Evolutionary conservation across 139 green algal species (phyloP), one percentile per base, ranked within the genome.

Genomic region (Edaphochlamys debaryana): DNA sequence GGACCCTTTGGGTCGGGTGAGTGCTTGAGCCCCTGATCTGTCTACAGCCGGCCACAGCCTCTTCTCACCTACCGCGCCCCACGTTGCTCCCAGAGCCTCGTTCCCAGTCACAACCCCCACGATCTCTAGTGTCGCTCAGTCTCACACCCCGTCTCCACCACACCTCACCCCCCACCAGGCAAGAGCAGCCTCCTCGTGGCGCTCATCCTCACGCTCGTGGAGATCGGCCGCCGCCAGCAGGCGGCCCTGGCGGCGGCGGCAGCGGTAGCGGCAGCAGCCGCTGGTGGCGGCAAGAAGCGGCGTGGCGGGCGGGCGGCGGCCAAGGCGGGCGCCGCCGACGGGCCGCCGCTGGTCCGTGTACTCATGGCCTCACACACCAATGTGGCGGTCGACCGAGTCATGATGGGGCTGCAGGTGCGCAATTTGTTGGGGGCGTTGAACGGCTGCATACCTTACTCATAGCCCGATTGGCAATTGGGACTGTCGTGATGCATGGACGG

Each of bases 361-460:
- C 91, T 98, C 45, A 86, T 98, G 25, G 89, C 90, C 0, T 93
- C 94, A 0, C 93, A 98, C 90, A 98, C 95, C 40, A 98, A 98
- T 74, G 90, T 94, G 38, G 95, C 95, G 9, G 95, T 98, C 40
- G 95, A 98, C 84, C 89, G 93, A 4, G 84, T 97, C 30, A 84
- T 98, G 64, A 56, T 89, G 34, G 93, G 91, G 34, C 87, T 89
- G 67, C 74, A 86, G 79, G 85, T 89, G 85, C 2, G 40, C 22
- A 0, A 50, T 9, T 37, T 50, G 36, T 37, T 25, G 56, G 20
- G 36, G 56, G 23, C 54, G 63, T 17, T n/a, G n/a, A n/a, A n/a
- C n/a, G 9, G 27, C 22, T 22, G 22, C 17, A 22, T 40, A 41
- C 19, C 63, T 25, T 15, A 15, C 48, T 54, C 9, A 15, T 54